Evolutionary conservation across 371 early-diverging fungal genomes (phyloP).

Genomic region (Actinomucor elegans): DNA sequence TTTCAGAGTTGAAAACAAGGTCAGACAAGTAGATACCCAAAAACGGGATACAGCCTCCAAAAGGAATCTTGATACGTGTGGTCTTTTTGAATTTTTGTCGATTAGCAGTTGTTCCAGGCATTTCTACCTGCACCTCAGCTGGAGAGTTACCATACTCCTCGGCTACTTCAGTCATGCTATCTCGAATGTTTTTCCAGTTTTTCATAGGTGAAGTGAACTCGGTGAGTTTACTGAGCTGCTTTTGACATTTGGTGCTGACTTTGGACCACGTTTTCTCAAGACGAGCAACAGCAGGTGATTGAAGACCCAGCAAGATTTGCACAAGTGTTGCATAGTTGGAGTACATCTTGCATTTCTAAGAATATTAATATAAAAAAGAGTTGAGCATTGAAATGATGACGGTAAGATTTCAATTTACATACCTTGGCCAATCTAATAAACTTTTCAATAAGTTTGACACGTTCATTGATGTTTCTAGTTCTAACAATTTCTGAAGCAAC

Average conservation of each 20-base stretch:
- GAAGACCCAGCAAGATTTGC: slow-evolving; percentile 65
- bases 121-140: slow-evolving; percentile 36
- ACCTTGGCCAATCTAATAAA: slow-evolving; percentile 73
- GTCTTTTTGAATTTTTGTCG: slow-evolving; percentile 24
- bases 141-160: slow-evolving; percentile 58
- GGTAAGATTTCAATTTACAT: slow-evolving; percentile 6
- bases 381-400: too few species aligned
- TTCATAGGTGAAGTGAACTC: slow-evolving; percentile 60
- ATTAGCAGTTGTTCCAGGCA: slow-evolving; percentile 32
- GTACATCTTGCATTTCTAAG: slow-evolving; percentile 61
- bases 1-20: slow-evolving; percentile 64
- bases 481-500: slow-evolving; percentile 67
- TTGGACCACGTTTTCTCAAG: slow-evolving; percentile 63
- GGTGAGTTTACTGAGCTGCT: slow-evolving; percentile 50
- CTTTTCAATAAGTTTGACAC: slow-evolving; percentile 67
- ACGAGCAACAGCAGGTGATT: slow-evolving; percentile 61
- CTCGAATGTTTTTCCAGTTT: slow-evolving; percentile 70
- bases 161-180: slow-evolving; percentile 60
- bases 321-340: slow-evolving; percentile 67
- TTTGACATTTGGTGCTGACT: slow-evolving; percentile 51
- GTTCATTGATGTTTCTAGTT: slow-evolving; percentile 47
- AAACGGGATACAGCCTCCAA: slow-evolving; percentile 64
- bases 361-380: background rate
- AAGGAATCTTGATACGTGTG: slow-evolving; percentile 38
- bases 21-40: slow-evolving; percentile 70